These are phyloP conservation scores for Atkinsonella hypoxylon DNA, from an alignment of 2,329 filamentous ascomycete genomes.

Conservation along the genomic window DNA sequence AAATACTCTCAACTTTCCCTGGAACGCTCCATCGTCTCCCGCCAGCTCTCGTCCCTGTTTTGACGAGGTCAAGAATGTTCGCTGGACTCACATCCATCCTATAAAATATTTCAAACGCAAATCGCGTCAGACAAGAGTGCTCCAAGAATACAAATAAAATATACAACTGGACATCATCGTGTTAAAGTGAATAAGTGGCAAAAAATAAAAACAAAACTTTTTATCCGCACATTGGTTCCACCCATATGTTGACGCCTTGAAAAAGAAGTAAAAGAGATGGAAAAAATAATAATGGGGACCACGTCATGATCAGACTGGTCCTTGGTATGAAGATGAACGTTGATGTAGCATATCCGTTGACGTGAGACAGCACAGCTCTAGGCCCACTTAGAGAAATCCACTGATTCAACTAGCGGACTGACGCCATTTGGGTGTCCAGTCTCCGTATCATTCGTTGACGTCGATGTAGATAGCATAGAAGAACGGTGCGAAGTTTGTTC, in stretches of 20 bases:
- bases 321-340: neutral
- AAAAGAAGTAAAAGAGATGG: neutral
- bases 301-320: neutral
- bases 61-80: neutral
- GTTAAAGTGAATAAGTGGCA: neutral
- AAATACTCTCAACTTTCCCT: neutral
- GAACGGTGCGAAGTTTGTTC: constrained; percentile 47
- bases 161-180: neutral
- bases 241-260: constrained; percentile 1
- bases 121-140: neutral
- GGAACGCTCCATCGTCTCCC: neutral
- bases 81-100: neutral
- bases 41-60: neutral
- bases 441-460: constrained; percentile 44
- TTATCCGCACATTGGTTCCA: neutral
- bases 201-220: constrained; percentile 1
- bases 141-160: neutral
- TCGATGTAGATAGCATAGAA: constrained; percentile 41
- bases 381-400: constrained; percentile 29
- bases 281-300: neutral
- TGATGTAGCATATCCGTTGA: neutral
- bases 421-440: constrained; percentile 20
- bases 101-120: neutral
- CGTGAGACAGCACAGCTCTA: constrained; percentile 6
- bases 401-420: constrained; percentile 23